Base-by-base conservation (phyloP, 495 filamentous ascomycete genomes). In the Tuber indicum region DNA sequence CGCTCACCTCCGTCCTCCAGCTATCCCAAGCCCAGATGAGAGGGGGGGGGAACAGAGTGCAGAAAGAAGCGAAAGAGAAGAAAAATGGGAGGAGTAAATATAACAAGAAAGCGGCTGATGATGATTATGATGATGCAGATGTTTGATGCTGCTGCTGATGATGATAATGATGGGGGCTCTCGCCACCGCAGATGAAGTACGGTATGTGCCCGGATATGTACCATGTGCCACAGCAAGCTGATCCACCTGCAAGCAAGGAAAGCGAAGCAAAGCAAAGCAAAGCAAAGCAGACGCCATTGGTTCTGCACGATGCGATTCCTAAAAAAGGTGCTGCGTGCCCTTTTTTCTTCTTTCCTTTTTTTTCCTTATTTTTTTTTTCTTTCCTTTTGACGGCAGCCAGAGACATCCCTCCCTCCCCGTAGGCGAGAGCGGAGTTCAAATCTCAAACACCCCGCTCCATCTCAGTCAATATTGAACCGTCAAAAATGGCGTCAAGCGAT, bases 301-400 rank as follows among this genome's bases (percentile, higher is more conserved):
- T 36, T 36, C 58, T 36, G n/a, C 58, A 66, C 26, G 26, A 66
- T 66, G 26, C 58, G 32, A 66, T 66, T 66, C 58, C 58, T 66
- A 66, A 66, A 66, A 66, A 66, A 66, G 58, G 58, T 66, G 58
- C 58, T 66, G 32, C 26, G 58, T 66, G 58, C 58, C 5, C 58
- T 66, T 66, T 66, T 66, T 58, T 32, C 32, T 32, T 32, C 32
- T 0, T 14, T 58, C 26, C 26, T 12, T 4, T 23, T 52, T n/a
- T 23, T 7, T 6, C 19, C 32, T 32, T 32, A 0, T 32, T 32
- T 32, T 49, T 52, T 0, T 8, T n/a, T 62, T 62, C 14, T 26
- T 62, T 62, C 2, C 45, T 52, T 58, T 26, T 66, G 58, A 62
- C 58, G 58, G 58, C 52, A 32, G n/a, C n/a, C 58, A 62, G 58